phyloP scores from a whole-genome alignment of 2,329 filamentous ascomycete genomes.

The Podosphaera xanthii region DNA sequence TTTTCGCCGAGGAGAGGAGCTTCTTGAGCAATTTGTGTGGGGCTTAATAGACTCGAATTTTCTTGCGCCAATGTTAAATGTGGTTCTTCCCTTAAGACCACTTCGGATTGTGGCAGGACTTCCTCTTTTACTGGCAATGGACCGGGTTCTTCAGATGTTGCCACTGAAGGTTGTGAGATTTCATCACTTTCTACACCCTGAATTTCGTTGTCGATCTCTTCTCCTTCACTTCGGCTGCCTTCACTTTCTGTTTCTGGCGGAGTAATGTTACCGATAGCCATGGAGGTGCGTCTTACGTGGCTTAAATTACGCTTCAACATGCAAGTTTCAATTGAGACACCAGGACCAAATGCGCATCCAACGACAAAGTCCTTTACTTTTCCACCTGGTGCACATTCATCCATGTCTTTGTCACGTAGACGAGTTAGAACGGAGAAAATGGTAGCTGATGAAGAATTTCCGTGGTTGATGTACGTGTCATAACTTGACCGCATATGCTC shows the following conservation, averaged over 20 bases:
- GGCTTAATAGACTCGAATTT: too few species aligned
- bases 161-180: too few species aligned
- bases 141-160: too few species aligned
- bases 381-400: constrained; percentile 27
- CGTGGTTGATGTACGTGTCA: constrained; percentile 42
- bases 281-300: constrained; percentile 9
- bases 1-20: too few species aligned
- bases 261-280: constrained; percentile 11
- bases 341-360: constrained; percentile 47
- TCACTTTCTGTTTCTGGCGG: constrained; percentile 15
- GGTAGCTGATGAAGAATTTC: constrained; percentile 47
- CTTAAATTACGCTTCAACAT: constrained; percentile 26
- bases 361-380: constrained; percentile 34
- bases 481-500: constrained; percentile 49
- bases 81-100: background rate
- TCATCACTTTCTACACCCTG: constrained; percentile 6
- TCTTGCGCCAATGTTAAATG: too few species aligned
- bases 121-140: too few species aligned
- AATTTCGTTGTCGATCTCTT: constrained; percentile 6
- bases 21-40: too few species aligned
- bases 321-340: constrained; percentile 45
- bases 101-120: constrained; percentile 3
- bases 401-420: constrained; percentile 36
- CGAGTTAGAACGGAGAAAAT: constrained; percentile 44
- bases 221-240: constrained; percentile 11